Evolutionary conservation across 495 filamentous ascomycete species (phyloP), one percentile per base, ranked within the genome.

Genomic region (Penicillium cinerascens): DNA sequence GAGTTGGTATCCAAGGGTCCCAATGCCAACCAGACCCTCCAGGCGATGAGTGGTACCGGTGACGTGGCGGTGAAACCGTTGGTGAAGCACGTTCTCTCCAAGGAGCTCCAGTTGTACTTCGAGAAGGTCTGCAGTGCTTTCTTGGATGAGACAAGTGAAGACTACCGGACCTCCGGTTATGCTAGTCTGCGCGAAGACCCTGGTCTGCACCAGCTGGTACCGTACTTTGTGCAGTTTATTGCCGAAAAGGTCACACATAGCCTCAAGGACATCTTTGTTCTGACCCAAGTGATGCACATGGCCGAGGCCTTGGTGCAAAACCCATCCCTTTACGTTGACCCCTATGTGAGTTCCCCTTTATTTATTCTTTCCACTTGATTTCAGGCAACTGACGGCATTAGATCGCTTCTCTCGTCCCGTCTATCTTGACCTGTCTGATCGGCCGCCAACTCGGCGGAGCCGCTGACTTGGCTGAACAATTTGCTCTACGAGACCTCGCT

Each of bases 101-200:
- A 96, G 65, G 93, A 98, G 66, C 82, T 97, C 3, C 87, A 92
- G 59, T 80, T 97, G n/a, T 97, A 97, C 78, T 98, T 97, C 54
- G 89, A 96, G 60, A 95, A 92, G 60, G 86, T 97, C 36, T 90
- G 87, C 70, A 79, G 77, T 54, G 92, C 92, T 2, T 77, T 97
- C 18, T 74, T 95, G 44, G 89, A 97, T 64, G 89, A 92, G 55
- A 80, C 78, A 23, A 87, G 87, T 42, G 91, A 96, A 45, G 83
- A 88, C 47, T 84, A 95, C 61, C 88, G 92, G n/a, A 78, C 82
- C 8, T 92, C 95, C 0, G 95, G 87, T 0, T 78, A 96, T 15
- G 85, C 86, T 23, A 91, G 87, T 37, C 78, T 97, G 16, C 78
- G 84, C 6, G 83, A 87, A 51, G 93, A 98, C 57, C 89, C 93